Conservation (phyloP, 140 eudicot species). For the Ambrosia hybrid region DNA sequence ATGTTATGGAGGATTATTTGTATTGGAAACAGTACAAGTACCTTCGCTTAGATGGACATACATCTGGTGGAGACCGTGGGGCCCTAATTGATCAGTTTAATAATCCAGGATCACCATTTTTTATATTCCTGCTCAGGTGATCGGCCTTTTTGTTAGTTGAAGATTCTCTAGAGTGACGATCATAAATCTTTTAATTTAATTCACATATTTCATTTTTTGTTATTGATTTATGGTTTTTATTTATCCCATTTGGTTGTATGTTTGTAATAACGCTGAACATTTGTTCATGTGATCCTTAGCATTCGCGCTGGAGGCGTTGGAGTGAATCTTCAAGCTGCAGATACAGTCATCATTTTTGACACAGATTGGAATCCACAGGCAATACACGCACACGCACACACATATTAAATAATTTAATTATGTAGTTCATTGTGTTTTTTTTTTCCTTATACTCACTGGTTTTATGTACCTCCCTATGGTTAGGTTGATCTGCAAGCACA, state of each 20-base stretch:
- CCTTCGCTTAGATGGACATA: slow-evolving; percentile 97
- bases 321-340: slow-evolving; percentile 99
- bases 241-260: slow-evolving; percentile 19
- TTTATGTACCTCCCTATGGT: slow-evolving; percentile 18
- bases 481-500: slow-evolving; percentile 99
- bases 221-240: background rate
- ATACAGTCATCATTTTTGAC: slow-evolving; percentile 97
- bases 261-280: slow-evolving; percentile 14
- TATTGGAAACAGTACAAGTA: slow-evolving; percentile 88
- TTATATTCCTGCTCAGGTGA: slow-evolving; percentile 95
- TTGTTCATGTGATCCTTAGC: slow-evolving; percentile 34
- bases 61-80: slow-evolving; percentile 96
- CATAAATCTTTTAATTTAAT: background rate
- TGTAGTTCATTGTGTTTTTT: background rate
- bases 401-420: background rate
- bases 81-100: slow-evolving; percentile 84
- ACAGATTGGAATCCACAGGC: slow-evolving; percentile 99
- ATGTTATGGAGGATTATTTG: slow-evolving; percentile 99
- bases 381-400: background rate
- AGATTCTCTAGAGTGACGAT: background rate
- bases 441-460: slow-evolving; percentile 13
- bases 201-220: background rate
- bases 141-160: slow-evolving; percentile 1
- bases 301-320: slow-evolving; percentile 99
- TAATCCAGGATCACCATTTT: slow-evolving; percentile 82